A percentile compares a stretch with the other conserved stretches of the same genome.
phyloP scores from a whole-genome alignment of 768 basidiomycete species.

The Pleurotus ostreatus region DNA sequence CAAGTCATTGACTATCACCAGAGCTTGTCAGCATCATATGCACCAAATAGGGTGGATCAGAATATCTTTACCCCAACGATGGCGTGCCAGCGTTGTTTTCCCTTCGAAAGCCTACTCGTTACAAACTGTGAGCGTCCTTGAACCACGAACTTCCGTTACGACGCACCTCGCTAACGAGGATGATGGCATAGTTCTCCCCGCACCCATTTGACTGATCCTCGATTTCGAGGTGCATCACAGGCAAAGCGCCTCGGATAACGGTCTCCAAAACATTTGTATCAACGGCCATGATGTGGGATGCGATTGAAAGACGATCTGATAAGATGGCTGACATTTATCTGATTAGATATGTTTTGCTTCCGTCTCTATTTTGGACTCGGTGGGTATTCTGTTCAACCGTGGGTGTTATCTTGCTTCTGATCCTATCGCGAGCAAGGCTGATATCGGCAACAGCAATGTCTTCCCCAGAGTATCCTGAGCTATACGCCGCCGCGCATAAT shows the following conservation, averaged over 20 bases:
- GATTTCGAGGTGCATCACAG: conserved; percentile 66
- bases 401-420: neutral
- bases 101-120: conserved; percentile 64
- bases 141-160: neutral
- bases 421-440: neutral
- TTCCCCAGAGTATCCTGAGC: conserved; percentile 7
- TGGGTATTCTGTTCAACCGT: neutral
- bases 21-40: conserved; percentile 4
- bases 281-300: conserved; percentile 55
- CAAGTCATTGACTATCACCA: conserved; percentile 62
- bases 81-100: conserved; percentile 73
- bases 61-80: conserved; percentile 54
- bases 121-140: too few species aligned
- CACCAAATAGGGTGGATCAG: neutral
- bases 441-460: neutral
- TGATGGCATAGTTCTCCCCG: conserved; percentile 70
- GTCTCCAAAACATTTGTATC: conserved; percentile 50
- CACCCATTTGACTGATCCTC: conserved; percentile 78
- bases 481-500: conserved; percentile 25
- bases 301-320: neutral
- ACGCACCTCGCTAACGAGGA: conserved; percentile 67
- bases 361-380: neutral
- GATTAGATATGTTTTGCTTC: conserved; percentile 3
- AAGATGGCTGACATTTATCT: conserved; percentile 17
- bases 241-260: conserved; percentile 59